Conservation (phyloP, 371 early-diverging fungal genomes). For the Dichotomocladium elegans region DNA sequence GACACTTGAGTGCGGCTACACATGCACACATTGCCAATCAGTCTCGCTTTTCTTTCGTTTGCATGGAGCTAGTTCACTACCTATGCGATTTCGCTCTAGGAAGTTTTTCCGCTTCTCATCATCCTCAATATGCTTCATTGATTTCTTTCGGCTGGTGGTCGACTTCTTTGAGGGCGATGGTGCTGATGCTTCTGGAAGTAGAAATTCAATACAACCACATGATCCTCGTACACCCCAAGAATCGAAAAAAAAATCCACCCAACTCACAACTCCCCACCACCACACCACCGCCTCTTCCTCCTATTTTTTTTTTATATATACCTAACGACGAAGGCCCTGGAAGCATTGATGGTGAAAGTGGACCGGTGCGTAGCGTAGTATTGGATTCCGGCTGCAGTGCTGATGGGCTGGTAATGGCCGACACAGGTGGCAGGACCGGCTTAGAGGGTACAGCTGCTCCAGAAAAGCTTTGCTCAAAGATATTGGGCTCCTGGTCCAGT, state of each 20-base stretch:
- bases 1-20: slow-evolving; percentile 82
- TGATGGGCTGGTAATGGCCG: slow-evolving; percentile 39
- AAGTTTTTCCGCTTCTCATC: slow-evolving; percentile 35
- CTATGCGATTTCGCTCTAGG: slow-evolving; percentile 81
- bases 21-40: background rate
- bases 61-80: slow-evolving; percentile 43
- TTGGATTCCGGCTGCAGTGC: slow-evolving; percentile 46
- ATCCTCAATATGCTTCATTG: slow-evolving; percentile 3
- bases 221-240: no score
- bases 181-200: background rate
- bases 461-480: slow-evolving; percentile 83
- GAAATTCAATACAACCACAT: background rate
- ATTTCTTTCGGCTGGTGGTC: background rate
- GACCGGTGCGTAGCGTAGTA: slow-evolving; percentile 70
- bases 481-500: slow-evolving; percentile 81
- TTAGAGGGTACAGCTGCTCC: slow-evolving; percentile 17
- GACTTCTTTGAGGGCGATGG: background rate
- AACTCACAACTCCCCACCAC: no score
- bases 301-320: no score
- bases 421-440: slow-evolving; percentile 34
- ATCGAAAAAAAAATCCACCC: no score
- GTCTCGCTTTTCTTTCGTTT: no score
- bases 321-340: no score
- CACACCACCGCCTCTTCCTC: no score
- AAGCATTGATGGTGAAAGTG: slow-evolving; percentile 74